These are phyloP conservation scores for Maudiozyma serrabonitensis DNA, from an alignment of 805 yeast species.

Conservation along the genomic window DNA sequence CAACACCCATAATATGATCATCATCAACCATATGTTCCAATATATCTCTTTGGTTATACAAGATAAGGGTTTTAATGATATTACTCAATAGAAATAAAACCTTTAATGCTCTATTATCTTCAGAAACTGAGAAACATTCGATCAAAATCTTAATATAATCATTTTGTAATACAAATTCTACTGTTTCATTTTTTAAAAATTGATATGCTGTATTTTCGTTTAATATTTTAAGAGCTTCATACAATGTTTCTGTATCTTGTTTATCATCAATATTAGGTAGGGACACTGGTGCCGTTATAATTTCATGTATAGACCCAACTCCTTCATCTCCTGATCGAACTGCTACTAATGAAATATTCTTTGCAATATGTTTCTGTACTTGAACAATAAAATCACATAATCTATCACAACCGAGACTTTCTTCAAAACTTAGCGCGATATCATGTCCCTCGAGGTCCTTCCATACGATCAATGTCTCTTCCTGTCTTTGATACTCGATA, in stretches of 20 bases:
- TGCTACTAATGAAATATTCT: conserved; percentile 63
- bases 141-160: conserved; percentile 47
- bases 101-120: conserved; percentile 39
- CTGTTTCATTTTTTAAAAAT: conserved; percentile 47
- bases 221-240: conserved; percentile 44
- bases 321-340: conserved; percentile 40
- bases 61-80: conserved; percentile 58
- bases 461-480: conserved; percentile 92
- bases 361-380: conserved; percentile 53
- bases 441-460: conserved; percentile 60
- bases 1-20: conserved; percentile 44
- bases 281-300: conserved; percentile 69
- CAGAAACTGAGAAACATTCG: conserved; percentile 46
- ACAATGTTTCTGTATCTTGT: conserved; percentile 36
- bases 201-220: conserved; percentile 53
- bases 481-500: conserved; percentile 85
- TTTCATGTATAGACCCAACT: conserved; percentile 54
- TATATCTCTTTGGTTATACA: conserved; percentile 60
- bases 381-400: conserved; percentile 71
- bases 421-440: conserved; percentile 86
- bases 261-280: conserved; percentile 52
- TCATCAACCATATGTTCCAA: conserved; percentile 50
- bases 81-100: conserved; percentile 61
- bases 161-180: conserved; percentile 45
- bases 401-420: conserved; percentile 77